Evolutionary conservation across 371 early-diverging fungal genomes (phyloP).

Genomic region (Saksenaea oblongispora): DNA sequence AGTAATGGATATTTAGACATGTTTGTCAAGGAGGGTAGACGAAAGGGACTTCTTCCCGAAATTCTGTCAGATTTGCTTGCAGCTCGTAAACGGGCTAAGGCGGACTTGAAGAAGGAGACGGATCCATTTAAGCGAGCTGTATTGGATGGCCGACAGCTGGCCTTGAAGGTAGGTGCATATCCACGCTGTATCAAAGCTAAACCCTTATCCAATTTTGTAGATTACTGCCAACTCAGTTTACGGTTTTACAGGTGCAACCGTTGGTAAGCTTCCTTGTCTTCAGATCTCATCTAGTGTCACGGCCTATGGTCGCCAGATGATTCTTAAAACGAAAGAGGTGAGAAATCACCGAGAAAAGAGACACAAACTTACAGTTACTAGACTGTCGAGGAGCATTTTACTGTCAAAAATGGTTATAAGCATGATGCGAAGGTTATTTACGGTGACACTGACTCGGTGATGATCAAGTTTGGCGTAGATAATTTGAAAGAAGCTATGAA

Average conservation of each 20-base stretch:
- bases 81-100: constrained; percentile 96
- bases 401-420: constrained; percentile 84
- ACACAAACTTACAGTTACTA: constrained; percentile 14
- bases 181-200: background rate
- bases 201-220: constrained; percentile 34
- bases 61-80: constrained; percentile 93
- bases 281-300: constrained; percentile 99
- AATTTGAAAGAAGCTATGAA: constrained; percentile 87
- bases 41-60: constrained; percentile 94
- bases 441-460: constrained; percentile 99
- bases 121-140: constrained; percentile 94
- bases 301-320: constrained; percentile 99
- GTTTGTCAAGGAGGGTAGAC: constrained; percentile 74
- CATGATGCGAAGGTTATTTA: constrained; percentile 96
- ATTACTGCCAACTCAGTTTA: constrained; percentile 99
- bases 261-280: constrained; percentile 97
- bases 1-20: constrained; percentile 53
- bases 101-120: constrained; percentile 91
- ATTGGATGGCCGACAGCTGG: constrained; percentile 97
- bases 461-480: constrained; percentile 96
- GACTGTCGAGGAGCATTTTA: constrained; percentile 88
- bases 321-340: constrained; percentile 86
- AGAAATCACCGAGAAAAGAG: background rate
- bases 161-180: constrained; percentile 75
- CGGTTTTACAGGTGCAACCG: constrained; percentile 99